Evolutionary conservation across 1,284 basidiomycete species (phyloP), one percentile per base, ranked within the genome.

Genomic region (Peniophora sp.): DNA sequence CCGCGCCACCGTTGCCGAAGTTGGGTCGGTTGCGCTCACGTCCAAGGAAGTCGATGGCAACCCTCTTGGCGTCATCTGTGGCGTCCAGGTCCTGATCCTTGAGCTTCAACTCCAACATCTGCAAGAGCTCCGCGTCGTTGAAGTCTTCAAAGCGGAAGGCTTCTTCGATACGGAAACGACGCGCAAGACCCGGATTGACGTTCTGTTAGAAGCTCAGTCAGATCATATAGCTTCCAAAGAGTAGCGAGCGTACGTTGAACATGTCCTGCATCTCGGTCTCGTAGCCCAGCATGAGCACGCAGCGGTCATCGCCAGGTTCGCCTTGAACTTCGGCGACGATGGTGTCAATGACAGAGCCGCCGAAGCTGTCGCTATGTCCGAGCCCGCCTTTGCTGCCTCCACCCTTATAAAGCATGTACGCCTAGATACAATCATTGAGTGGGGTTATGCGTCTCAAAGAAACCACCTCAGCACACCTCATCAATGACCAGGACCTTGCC

Each of bases 271-370:
- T 85, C 56, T 84, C 69, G 0, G 75, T 67, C 53, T 78, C 76
- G 60, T 86, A 86, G 11, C 84, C 83, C 1, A 84, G 62, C 35
- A 85, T 59, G 24, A 85, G 66, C 1, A 85, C 80, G 52, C 81
- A 84, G 2, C 83, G 73, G 58, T 85, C 84, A 52, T 85, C 83
- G 0, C 83, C 82, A 0, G 80, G 79, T 1, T 72, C 71, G 50
- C 73, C 82, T 57, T 86, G 84, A 8, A 85, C 75, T 60, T 85
- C 83, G 0, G 84, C 83, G 0, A 85, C 83, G 49, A 85, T 77
- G 8, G 84, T 85, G 54, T 85, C 83, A 48, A 85, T 81, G 39
- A 85, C 84, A 0, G 81, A 72, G 1, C 78, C 81, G 60, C 82
- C 85, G 65, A 67, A 85, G 0, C 67, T 61, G 56, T 85, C 81